phyloP scores from a whole-genome alignment of 2,329 filamentous ascomycete genomes.

The Alternaria viburni region DNA sequence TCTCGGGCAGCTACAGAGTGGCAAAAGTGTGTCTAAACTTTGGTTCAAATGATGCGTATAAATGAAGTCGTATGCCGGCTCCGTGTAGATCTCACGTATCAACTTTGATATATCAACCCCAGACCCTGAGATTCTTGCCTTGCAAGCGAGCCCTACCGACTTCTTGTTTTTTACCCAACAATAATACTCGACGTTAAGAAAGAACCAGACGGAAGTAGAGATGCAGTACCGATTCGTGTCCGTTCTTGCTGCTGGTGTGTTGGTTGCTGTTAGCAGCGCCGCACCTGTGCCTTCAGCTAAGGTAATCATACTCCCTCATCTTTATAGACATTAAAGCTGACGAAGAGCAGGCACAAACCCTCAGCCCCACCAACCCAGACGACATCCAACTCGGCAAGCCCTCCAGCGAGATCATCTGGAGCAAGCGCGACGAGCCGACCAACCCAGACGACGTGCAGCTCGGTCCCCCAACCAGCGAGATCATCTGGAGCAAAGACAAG shows the following conservation, averaged over 20 bases:
- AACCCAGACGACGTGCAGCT: slow-evolving; percentile 18
- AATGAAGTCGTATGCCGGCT: slow-evolving; percentile 10
- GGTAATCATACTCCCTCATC: slow-evolving; percentile 7
- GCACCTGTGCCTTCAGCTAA: slow-evolving; percentile 31
- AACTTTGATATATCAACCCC: neutral
- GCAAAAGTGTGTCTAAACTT: slow-evolving; percentile 8
- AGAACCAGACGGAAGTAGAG: neutral
- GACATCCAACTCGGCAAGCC: slow-evolving; percentile 26
- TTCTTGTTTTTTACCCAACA: neutral
- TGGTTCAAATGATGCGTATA: slow-evolving; percentile 12
- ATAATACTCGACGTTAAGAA: neutral
- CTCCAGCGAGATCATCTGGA: slow-evolving; percentile 22
- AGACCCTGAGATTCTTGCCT: neutral
- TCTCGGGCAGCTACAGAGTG: slow-evolving; percentile 2
- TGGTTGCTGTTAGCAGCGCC: slow-evolving; percentile 28
- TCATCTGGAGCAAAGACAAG: slow-evolving; percentile 28
- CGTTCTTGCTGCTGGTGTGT: slow-evolving; percentile 29
- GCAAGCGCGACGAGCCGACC: slow-evolving; percentile 6
- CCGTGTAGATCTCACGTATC: slow-evolving; percentile 2
- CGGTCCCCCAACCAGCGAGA: slow-evolving; percentile 20
- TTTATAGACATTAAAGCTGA: neutral
- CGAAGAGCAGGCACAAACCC: slow-evolving; percentile 4
- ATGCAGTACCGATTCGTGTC: slow-evolving; percentile 41
- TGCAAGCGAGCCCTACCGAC: slow-evolving; percentile 2
- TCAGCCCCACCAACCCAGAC: slow-evolving; percentile 5